These are phyloP conservation scores for Coemansia sp. DNA, from an alignment of 192 early-diverging fungal species.

Conservation along the genomic window DNA sequence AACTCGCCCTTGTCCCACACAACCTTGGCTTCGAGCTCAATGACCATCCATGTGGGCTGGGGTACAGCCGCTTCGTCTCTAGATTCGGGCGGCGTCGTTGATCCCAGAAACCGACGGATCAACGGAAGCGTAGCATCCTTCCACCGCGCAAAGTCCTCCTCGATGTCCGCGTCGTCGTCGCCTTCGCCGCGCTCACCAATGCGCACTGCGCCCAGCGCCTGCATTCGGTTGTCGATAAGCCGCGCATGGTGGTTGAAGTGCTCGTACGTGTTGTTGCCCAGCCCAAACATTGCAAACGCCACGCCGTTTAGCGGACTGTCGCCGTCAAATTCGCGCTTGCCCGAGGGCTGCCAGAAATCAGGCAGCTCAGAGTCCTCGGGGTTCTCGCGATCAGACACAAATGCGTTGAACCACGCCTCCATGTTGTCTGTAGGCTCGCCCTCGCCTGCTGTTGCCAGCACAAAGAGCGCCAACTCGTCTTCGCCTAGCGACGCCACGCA, in stretches of 20 bases:
- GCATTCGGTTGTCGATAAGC: conserved; percentile 65
- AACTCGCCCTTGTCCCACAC: conserved; percentile 44
- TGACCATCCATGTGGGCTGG: conserved; percentile 58
- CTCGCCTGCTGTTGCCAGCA: conserved; percentile 95
- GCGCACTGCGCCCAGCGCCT: conserved; percentile 70
- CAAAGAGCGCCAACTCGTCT: conserved; percentile 78
- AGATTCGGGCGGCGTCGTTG: conserved; percentile 39
- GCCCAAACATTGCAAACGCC: conserved; percentile 52
- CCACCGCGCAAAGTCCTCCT: conserved; percentile 97
- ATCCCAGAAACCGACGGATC: conserved; percentile 69
- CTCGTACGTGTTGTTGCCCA: conserved; percentile 59
- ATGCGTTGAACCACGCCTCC: conserved; percentile 86
- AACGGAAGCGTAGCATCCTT: conserved; percentile 81
- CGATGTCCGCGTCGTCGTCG: conserved; percentile 94
- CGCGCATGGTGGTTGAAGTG: conserved; percentile 82
- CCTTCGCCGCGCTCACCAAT: conserved; percentile 87
- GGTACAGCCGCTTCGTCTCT: conserved; percentile 26
- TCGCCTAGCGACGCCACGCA: conserved; percentile 66
- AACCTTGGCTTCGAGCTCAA: conserved; percentile 54
- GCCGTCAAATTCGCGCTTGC: conserved; percentile 85
- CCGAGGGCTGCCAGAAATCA: conserved; percentile 58
- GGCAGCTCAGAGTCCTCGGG: conserved; percentile 65
- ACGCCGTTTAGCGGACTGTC: conserved; percentile 59
- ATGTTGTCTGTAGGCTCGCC: conserved; percentile 99
- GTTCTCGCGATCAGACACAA: conserved; percentile 61